phyloP scores from a whole-genome alignment of 1,139 yeast genomes.

The Saccharomycopsis hybrid region DNA sequence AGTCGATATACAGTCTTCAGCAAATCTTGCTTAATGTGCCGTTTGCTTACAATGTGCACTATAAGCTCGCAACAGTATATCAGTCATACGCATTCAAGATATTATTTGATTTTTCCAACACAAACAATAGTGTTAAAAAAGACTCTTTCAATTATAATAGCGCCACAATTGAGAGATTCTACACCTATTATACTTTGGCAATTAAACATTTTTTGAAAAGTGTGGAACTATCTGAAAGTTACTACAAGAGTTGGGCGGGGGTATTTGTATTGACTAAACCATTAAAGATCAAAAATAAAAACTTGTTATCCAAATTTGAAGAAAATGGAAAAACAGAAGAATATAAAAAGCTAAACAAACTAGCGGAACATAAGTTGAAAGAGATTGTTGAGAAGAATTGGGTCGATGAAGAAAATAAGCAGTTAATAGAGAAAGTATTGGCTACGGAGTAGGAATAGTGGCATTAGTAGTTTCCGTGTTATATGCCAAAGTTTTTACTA shows the following conservation, averaged over 20 bases:
- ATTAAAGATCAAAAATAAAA: constrained; percentile 23
- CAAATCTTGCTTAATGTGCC: constrained; percentile 68
- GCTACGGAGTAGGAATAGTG: too few species aligned
- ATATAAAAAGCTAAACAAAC: constrained; percentile 27
- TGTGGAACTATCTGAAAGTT: constrained; percentile 68
- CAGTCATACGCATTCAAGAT: constrained; percentile 16
- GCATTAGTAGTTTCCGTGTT: too few species aligned
- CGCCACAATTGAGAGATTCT: constrained; percentile 15
- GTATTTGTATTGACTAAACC: constrained; percentile 38
- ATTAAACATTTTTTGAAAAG: constrained; percentile 58
- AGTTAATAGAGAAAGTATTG: constrained; percentile 29
- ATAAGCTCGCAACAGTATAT: constrained; percentile 13
- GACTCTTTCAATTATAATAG: constrained; percentile 11
- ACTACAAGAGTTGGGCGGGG: constrained; percentile 74
- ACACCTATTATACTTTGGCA: constrained; percentile 21
- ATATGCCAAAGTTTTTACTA: too few species aligned
- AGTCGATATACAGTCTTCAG: constrained; percentile 59
- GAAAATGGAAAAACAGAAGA: constrained; percentile 23
- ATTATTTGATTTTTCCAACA: constrained; percentile 11
- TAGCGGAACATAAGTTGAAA: constrained; percentile 33
- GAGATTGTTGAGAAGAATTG: constrained; percentile 30
- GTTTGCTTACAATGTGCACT: constrained; percentile 57
- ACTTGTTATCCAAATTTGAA: constrained; percentile 20
- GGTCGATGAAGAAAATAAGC: constrained; percentile 30
- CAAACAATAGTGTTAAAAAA: constrained; percentile 5